Evolutionary conservation across 1,284 basidiomycete species (phyloP), one percentile per base, ranked within the genome.

Genomic region (Malassezia equina): DNA sequence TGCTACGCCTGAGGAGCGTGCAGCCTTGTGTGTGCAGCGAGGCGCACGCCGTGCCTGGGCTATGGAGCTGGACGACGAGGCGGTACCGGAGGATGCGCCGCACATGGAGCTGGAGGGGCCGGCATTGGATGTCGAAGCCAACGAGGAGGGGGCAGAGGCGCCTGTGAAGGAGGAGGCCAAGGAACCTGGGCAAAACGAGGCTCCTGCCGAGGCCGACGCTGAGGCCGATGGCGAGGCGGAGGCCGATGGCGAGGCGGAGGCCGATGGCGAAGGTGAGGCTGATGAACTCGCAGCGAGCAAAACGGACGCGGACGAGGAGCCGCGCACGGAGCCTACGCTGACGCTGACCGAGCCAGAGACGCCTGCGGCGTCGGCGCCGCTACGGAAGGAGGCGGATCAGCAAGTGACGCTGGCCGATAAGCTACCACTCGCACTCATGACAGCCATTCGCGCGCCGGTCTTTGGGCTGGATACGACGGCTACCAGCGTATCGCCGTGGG

Each of bases 1-100:
- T 47, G 84, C 79, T 7, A 80, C 79, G 7, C 75, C 77, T 11
- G 83, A 84, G 60, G 84, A 85, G 56, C 81, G 88, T 32, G 76
- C 83, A 0, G 77, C 76, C 3, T 78, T 82, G 50, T 88, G 88
- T 55, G 78, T 81, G 1, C 40, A 40, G 34, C 39, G 46, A 12
- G 40, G 12, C 47, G 4, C 25, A 15, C 27, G 21, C 6, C 48
- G 40, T 3, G 40, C 29, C 7, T 21, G 11, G 31, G 32, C 40
- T 15, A 50, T 44, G 32, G 34, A 55, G 21, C 4, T 23, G 43
- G 44, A 58, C 17, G 44, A 58, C 17, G 33, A 40, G 42, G 8
- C n/a, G 42, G 43, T 19, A 19, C 17, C 17, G 12, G 48, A 44
- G 44, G n/a, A n/a, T n/a, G 3, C 7, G 29, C n/a, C 13, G 49